Conservation (phyloP, 176 grass and related monocot species). For the Oryza australiensis region DNA sequence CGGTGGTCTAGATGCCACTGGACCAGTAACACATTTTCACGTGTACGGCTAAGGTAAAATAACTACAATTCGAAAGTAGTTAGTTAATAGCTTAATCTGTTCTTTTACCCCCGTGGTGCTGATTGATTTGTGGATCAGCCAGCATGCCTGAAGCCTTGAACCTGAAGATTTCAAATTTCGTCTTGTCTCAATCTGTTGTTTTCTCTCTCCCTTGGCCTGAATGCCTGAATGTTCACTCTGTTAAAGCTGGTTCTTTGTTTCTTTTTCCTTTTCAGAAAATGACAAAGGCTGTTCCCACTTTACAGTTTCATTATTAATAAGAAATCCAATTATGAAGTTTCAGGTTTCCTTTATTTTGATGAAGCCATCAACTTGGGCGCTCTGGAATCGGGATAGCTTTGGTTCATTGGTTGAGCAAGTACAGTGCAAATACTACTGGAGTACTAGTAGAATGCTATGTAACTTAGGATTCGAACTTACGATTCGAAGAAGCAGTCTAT, state of each 20-base stretch:
- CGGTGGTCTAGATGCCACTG: constrained; percentile 20
- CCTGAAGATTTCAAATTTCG: constrained; percentile 7
- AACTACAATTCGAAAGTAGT: background rate
- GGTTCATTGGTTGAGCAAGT: background rate
- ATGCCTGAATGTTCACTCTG: background rate
- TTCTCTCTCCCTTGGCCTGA: background rate
- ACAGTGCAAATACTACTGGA: background rate
- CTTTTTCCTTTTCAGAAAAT: background rate
- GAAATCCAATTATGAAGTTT: background rate
- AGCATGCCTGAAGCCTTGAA: background rate
- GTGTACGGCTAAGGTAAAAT: background rate
- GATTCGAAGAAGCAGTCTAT: too few relatives aligned
- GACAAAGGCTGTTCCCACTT: constrained; percentile 34
- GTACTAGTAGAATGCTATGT: too few relatives aligned
- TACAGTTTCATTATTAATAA: background rate
- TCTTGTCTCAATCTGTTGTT: background rate
- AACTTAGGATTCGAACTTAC: too few relatives aligned
- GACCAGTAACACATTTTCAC: constrained; percentile 29
- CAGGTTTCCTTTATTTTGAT: background rate
- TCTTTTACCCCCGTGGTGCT: background rate
- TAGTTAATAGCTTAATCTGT: background rate
- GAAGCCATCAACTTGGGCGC: background rate
- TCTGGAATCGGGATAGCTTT: background rate
- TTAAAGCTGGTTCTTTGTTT: constrained; percentile 31
- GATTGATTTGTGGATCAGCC: background rate